These are phyloP conservation scores for Botrytis byssoidea DNA, from an alignment of 2,329 filamentous ascomycete genomes.

Conservation along the genomic window DNA sequence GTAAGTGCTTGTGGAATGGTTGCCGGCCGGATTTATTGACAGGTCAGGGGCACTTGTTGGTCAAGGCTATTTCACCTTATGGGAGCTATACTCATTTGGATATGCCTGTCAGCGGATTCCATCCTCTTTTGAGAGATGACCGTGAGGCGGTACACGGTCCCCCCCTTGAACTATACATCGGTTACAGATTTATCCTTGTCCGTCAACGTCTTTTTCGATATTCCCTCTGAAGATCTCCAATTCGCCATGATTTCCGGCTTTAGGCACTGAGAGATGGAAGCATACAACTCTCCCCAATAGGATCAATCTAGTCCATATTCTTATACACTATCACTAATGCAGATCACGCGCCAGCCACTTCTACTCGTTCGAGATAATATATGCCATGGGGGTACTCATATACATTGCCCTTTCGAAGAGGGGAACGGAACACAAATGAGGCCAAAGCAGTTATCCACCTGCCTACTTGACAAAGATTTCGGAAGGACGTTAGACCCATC, in stretches of 20 bases:
- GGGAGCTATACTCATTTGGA: slow-evolving; percentile 27
- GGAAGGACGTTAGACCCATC: slow-evolving; percentile 37
- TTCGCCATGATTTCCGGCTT: slow-evolving; percentile 34
- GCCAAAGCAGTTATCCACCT: slow-evolving; percentile 24
- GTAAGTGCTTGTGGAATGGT: slow-evolving; percentile 14
- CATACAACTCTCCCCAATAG: slow-evolving; percentile 21
- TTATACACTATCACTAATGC: slow-evolving; percentile 29
- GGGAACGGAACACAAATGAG: slow-evolving; percentile 24
- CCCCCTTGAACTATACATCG: slow-evolving; percentile 27
- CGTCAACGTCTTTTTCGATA: slow-evolving; percentile 34
- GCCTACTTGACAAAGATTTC: slow-evolving; percentile 28
- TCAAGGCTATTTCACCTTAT: slow-evolving; percentile 17
- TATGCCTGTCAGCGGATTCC: slow-evolving; percentile 29
- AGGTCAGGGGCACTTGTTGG: slow-evolving; percentile 27
- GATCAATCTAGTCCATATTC: slow-evolving; percentile 21
- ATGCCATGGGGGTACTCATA: slow-evolving; percentile 25
- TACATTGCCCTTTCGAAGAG: slow-evolving; percentile 27
- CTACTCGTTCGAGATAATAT: slow-evolving; percentile 29
- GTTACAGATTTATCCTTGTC: slow-evolving; percentile 26
- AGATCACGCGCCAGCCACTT: slow-evolving; percentile 39
- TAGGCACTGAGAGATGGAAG: slow-evolving; percentile 30
- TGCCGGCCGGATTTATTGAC: slow-evolving; percentile 29
- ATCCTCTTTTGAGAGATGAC: slow-evolving; percentile 29
- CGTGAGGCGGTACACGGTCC: slow-evolving; percentile 31
- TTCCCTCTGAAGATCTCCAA: slow-evolving; percentile 31